Base-by-base conservation (phyloP, 768 basidiomycete species). In the Cystobasidium onofrii region DNA sequence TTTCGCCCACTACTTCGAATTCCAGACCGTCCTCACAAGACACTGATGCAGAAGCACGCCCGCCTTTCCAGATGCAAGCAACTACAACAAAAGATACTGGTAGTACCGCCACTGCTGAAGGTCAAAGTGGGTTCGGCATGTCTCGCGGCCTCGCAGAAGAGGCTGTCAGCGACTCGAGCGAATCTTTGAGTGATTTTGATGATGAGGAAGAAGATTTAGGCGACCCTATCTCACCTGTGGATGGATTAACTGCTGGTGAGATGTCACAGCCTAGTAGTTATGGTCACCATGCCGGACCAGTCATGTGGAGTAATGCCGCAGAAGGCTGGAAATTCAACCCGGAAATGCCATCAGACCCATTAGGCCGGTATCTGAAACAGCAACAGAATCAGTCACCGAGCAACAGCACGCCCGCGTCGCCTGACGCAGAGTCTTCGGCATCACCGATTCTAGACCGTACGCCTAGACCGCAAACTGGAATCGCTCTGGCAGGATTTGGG, bases 201-300 rank as follows among this genome's bases (percentile, higher is more conserved):
- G 71, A 72, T 1, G 65, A 75, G 13, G 73, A 73, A 43, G 67
- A 72, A 20, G 54, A 74, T 18, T 34, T 33, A 15, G 71, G 36
- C 34, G 74, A 75, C 4, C 31, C 74, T 4, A 10, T 72, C 23
- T 72, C 74, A 1, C 44, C 33, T 18, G 33, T 61, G 1, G 74
- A 75, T 3, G 2, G 39, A 4, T 9, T 18, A 18, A 36, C 31
- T 27, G 15, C 25, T 25, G 43, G 43, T 9, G 43, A 61, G 9
- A 29, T 39, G 20, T 55, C 69, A n/a, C 69, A 71, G 55, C 69
- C 69, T 4, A 71, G 69, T 36, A 71, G 69, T 33, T 57, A 41
- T 31, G 39, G 69, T 25, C 29, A 33, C 17, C 18, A 17, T 10
- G 4, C 10, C 20, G 50, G 33, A 36, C 69, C 69, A 9, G 27